These are phyloP conservation scores for Scleromitrula shiraiana DNA, from an alignment of 2,329 filamentous ascomycete species.

Conservation along the genomic window DNA sequence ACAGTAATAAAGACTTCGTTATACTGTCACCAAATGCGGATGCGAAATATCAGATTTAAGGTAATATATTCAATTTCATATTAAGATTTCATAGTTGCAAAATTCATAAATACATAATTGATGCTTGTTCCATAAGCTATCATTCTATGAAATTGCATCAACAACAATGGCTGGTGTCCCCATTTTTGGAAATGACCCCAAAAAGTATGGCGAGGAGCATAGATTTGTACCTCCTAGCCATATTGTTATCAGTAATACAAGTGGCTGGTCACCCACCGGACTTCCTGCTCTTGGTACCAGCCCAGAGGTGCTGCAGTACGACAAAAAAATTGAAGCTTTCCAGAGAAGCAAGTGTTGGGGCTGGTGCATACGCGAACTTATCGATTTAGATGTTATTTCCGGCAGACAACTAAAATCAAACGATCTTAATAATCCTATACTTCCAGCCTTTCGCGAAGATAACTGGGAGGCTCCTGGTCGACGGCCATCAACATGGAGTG, in stretches of 20 bases:
- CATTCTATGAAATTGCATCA: no score
- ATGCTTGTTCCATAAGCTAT: no score
- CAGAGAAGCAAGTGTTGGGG: background rate
- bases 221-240: background rate
- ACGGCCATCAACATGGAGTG: background rate
- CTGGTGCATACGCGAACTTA: background rate
- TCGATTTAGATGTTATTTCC: conserved; percentile 3
- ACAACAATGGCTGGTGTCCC: no score
- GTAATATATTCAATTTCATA: no score
- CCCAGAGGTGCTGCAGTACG: background rate
- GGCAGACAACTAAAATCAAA: background rate
- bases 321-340: background rate
- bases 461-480: background rate
- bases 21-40: no score
- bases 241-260: background rate
- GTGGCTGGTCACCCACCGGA: background rate
- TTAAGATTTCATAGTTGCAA: no score
- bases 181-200: background rate
- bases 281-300: background rate
- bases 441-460: background rate
- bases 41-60: no score
- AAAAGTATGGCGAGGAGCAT: background rate
- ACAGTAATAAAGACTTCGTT: no score
- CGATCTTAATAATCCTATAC: background rate
- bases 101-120: no score